These are phyloP conservation scores for Euclidium syriacum DNA, from an alignment of 345 rosid genomes.

Conservation along the genomic window DNA sequence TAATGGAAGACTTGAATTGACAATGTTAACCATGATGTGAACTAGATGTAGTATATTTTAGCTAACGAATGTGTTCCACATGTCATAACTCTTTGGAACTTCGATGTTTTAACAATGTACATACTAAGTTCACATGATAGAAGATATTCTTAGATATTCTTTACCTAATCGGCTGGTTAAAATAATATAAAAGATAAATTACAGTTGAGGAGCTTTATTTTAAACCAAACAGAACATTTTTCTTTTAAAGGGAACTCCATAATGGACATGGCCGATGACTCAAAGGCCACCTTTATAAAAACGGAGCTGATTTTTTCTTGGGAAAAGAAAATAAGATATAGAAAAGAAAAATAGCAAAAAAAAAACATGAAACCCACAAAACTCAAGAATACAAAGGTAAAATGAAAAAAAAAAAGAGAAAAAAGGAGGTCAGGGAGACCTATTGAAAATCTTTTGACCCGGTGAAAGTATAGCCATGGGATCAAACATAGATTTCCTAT, in stretches of 20 bases:
- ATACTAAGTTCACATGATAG: neutral
- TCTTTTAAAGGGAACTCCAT: neutral
- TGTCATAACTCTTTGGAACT: neutral
- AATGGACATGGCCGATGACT: neutral
- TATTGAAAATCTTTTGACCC: slow-evolving; percentile 74
- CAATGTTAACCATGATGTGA: no score
- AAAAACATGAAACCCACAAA: slow-evolving; percentile 9
- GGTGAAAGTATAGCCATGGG: slow-evolving; percentile 88
- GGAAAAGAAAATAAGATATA: neutral
- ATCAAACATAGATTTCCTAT: slow-evolving; percentile 66
- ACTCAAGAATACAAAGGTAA: slow-evolving; percentile 3
- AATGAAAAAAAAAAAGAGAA: neutral
- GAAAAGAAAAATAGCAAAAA: neutral
- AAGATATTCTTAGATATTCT: neutral
- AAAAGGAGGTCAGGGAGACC: slow-evolving; percentile 26
- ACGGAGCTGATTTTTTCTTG: neutral
- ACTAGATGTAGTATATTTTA: neutral
- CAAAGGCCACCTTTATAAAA: neutral
- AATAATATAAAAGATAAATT: neutral
- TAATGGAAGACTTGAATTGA: no score
- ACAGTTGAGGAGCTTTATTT: neutral
- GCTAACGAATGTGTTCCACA: neutral
- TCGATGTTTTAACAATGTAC: neutral
- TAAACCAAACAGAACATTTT: neutral
- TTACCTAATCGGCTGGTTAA: neutral